Evolutionary conservation across 306 rosid species (phyloP).

Genomic region (Dryas drummondii): DNA sequence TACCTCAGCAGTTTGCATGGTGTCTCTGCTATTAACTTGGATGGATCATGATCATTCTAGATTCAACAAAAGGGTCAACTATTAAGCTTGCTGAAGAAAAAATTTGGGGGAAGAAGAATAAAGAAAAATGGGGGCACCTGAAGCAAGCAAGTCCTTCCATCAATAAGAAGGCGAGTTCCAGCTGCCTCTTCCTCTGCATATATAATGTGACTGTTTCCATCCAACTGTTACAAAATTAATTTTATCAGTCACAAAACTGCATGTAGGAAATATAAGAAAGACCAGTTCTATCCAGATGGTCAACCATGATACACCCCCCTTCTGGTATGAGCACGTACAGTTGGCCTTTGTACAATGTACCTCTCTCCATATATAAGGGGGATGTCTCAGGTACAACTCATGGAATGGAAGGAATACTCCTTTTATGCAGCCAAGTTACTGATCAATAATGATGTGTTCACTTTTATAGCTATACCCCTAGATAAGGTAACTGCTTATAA

Average conservation of each 20-base stretch:
- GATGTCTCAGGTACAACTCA: too few relatives aligned
- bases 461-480: background rate
- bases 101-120: background rate
- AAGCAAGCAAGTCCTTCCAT: slow-evolving; percentile 99
- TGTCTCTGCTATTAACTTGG: slow-evolving; percentile 92
- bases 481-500: background rate
- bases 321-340: too few relatives aligned
- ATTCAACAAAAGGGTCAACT: slow-evolving; percentile 33
- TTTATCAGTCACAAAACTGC: slow-evolving; percentile 23
- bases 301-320: too few relatives aligned
- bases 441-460: too few relatives aligned
- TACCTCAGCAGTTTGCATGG: slow-evolving; percentile 93
- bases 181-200: slow-evolving; percentile 99
- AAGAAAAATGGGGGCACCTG: slow-evolving; percentile 60
- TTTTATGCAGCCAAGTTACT: too few relatives aligned
- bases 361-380: too few relatives aligned
- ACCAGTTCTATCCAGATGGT: too few relatives aligned
- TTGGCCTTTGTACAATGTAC: too few relatives aligned
- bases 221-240: slow-evolving; percentile 62
- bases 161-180: slow-evolving; percentile 96
- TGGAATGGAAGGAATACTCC: too few relatives aligned
- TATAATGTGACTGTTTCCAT: slow-evolving; percentile 96
- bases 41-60: slow-evolving; percentile 96
- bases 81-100: slow-evolving; percentile 19
- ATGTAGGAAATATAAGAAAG: too few relatives aligned